Conservation (phyloP, 2,329 filamentous ascomycete species). For the Microcyclospora tardicrescens region DNA sequence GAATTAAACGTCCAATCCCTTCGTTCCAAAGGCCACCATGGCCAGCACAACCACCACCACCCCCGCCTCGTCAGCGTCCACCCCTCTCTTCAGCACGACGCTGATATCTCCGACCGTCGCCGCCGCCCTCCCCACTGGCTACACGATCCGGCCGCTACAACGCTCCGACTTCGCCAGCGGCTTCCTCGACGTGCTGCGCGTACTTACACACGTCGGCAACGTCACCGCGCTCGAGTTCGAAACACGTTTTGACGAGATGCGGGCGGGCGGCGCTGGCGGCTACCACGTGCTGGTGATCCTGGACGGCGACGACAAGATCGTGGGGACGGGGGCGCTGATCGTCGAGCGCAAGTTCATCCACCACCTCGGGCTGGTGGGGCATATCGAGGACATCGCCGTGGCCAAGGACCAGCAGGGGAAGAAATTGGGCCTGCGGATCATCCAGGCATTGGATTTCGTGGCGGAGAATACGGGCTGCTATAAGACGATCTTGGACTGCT, state of each 20-base stretch:
- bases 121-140: slow-evolving; percentile 62
- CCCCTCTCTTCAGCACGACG: slow-evolving; percentile 56
- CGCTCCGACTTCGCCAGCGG: slow-evolving; percentile 65
- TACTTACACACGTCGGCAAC: slow-evolving; percentile 86
- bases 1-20: no score
- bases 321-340: slow-evolving; percentile 81
- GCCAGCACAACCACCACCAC: no score
- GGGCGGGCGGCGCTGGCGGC: slow-evolving; percentile 42
- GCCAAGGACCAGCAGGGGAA: slow-evolving; percentile 93
- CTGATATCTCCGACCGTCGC: slow-evolving; percentile 68
- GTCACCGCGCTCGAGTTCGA: slow-evolving; percentile 63
- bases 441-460: slow-evolving; percentile 83
- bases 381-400: slow-evolving; percentile 97
- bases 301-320: slow-evolving; percentile 56
- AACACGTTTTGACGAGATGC: slow-evolving; percentile 72
- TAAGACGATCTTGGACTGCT: slow-evolving; percentile 94
- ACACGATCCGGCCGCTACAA: slow-evolving; percentile 68
- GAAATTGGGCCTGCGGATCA: slow-evolving; percentile 83
- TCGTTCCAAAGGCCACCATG: no score
- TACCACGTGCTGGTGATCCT: slow-evolving; percentile 84
- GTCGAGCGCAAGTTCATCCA: slow-evolving; percentile 93
- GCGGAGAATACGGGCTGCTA: slow-evolving; percentile 86
- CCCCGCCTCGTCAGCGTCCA: no score
- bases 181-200: slow-evolving; percentile 82
- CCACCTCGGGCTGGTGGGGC: slow-evolving; percentile 69